Base-by-base conservation (phyloP, 768 basidiomycete genomes). In the Russula griseocarnosa region DNA sequence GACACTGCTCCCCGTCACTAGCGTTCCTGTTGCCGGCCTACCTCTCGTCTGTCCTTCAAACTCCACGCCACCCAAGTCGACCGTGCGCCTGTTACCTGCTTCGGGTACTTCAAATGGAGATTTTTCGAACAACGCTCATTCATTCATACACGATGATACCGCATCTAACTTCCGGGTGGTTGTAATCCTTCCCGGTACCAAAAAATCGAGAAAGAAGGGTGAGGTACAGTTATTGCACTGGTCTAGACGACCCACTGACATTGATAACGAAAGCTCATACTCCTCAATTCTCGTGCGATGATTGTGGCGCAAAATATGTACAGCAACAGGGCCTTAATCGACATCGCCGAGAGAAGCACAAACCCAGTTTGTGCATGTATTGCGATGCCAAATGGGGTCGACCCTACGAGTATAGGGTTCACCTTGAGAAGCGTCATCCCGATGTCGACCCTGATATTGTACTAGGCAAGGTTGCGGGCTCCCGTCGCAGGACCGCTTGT, bases 331-430 rank as follows among this genome's bases (percentile, higher is more conserved):
- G 54, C 3, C 32, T 49, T 20, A 38, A 13, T 30, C 32, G 44
- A 10, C 60, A 61, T 55, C 24, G 14, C 18, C 34, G 16, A 16
- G 46, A 55, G 24, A 49, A n/a, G 3, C 60, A 55, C 13, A 13
- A 36, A 8, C 53, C 53, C 7, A 38, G 5, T 8, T 16, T 47
- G 22, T 61, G 60, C 16, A 10, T 3, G 1, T 28, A 28, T 20
- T 61, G 60, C 30, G 28, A 18, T 28, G 1, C 55, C 44, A 16
- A 28, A 28, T 61, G 53, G 53, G 24, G 11, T 36, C 60, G 60
- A 13, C 53, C 24, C 1, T 55, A 61, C 44, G 8, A 14, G 7
- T 36, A 54, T 1, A 38, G 46, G 13, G 9, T 14, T 5, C 53
- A 61, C n/a, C 34, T 61, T 2, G 16, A 26, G 24, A 28, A 6